Base-by-base conservation (phyloP, 192 early-diverging fungal genomes). In the Umbelopsis sp. region DNA sequence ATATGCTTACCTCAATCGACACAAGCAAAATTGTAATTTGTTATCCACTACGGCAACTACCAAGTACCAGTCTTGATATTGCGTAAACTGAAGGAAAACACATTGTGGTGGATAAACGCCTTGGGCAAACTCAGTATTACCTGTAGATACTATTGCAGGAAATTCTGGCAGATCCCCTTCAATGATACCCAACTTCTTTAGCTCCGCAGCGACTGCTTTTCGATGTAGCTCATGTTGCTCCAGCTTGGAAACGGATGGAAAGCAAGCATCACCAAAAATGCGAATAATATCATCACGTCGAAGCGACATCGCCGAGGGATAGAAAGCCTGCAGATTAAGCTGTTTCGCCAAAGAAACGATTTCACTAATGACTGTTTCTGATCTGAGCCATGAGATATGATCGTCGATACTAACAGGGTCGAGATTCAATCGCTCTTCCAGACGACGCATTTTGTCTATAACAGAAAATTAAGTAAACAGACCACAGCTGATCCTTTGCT, bases 21-120 rank as follows among this genome's bases (percentile, higher is more conserved):
- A 72, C 17, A 79, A 45, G 36, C 70, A 79, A 8, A 73, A 67
- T 36, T 69, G 73, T 24, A 79, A 72, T 51, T 71, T 69, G 56
- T 75, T 79, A 16, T 77, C 70, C 1, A 74, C 66, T 25, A 74
- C 69, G 10, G 75, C 75, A 32, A 77, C 52, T 17, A 81, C 71
- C 43, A 81, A 65, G 44, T 81, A 77, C 71, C 71, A 81, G 14
- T 81, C 79, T 29, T 76, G 74, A 43, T 74, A 81, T 47, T 81
- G 79, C 4, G 75, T 65, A 45, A 81, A 81, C 22, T 77, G 75
- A 1, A 81, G 65, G 51, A 81, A 81, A 0, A 77, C 65, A 36
- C 75, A 71, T 50, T 80, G 79, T 3, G 71, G 53, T 41, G 79
- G 79, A 50, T 73, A 74, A 4, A 47, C 56, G 29, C 56, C 56